Evolutionary conservation across 2,329 filamentous ascomycete genomes (phyloP), one percentile per base, ranked within the genome.

Genomic region (Monosporascus sp.): DNA sequence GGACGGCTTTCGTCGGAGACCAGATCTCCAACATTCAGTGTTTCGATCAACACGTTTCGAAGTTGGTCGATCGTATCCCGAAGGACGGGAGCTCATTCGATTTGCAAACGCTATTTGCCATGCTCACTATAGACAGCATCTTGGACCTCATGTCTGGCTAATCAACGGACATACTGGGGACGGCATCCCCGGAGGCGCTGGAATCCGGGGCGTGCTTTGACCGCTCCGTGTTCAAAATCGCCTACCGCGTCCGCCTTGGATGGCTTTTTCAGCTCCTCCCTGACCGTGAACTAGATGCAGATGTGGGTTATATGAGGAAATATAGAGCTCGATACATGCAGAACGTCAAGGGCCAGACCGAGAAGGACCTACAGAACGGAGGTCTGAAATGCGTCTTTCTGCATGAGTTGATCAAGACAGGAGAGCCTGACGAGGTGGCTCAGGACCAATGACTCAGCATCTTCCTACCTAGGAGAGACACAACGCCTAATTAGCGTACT

Each of bases 11-110:
- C 56, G 73, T 76, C 19, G 70, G 76, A 19, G 73, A 79, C 54
- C 78, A 81, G 65, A 73, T 82, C 37, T 84, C 86, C 37, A 87
- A 93, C 66, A 75, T 93, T 24, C 76, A 84, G 38, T 82, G 85
- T 46, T 85, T 91, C 59, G 88, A 92, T 64, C 74, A 76, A 19
- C 88, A 93, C 66, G 77, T 89, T 14, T 73, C 79, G 52, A 76
- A 81, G 40, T 72, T 86, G 44, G 71, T 91, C 50, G 70, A 80
- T 31, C 75, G 76, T 5, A 77, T 91, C 5, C 84, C 85, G 0
- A 68, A 63, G 14, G 75, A 85, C 61, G 77, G 81, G 48, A 67
- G 68, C 2, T 74, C 71, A 1, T 73, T 89, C 20, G 84, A 90
- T 58, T 66, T 90, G 5, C 82, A 87, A 58, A 72, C 74, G 3